Base-by-base conservation (phyloP, 306 rosid species). In the Vigna reflexopilosa region DNA sequence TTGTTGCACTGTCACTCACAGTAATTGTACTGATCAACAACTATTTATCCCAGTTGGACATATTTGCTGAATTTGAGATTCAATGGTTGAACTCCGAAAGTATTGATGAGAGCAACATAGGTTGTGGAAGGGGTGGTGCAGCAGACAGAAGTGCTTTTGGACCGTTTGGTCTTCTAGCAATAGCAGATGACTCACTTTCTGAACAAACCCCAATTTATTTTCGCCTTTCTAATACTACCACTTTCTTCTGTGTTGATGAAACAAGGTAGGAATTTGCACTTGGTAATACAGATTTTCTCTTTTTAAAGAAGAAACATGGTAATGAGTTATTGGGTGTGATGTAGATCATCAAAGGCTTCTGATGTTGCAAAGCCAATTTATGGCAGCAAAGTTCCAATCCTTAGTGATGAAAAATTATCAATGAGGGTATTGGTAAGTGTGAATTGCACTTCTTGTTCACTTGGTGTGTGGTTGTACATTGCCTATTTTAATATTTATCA, bases 141-240 rank as follows among this genome's bases (percentile, higher is more conserved):
- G 44, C 6, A 1, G 88, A 86, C 0, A 87, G 89, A 84, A 83
- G 86, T 82, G 61, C 57, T 50, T 83, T 85, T 6, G 97, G 97
- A 78, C 97, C 97, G 32, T 90, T 93, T 75, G 97, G 97, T 0
- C 9, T 93, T 72, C 34, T 90, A 17, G 92, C 88, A 34, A 76
- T 90, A 17, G 97, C 97, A 9, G 92, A 93, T 47, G 84, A 90
- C 36, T 40, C 85, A 38, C 93, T 90, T 69, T 85, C 92, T 6
- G 97, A 93, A 82, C 80, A 73, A 3, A 93, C 97, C 42, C 89
- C 96, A 4, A 28, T 93, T 55, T 90, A 87, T 80, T 90, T 93
- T 47, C 81, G 77, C 20, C 63, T 50, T 17, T 51, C 90, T 48
- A 63, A 6, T 36, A 19, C 80, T 42, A 73, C 69, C 15, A 85